Conservation (phyloP, 495 filamentous ascomycete genomes). For the Penicillium egyptiacum region DNA sequence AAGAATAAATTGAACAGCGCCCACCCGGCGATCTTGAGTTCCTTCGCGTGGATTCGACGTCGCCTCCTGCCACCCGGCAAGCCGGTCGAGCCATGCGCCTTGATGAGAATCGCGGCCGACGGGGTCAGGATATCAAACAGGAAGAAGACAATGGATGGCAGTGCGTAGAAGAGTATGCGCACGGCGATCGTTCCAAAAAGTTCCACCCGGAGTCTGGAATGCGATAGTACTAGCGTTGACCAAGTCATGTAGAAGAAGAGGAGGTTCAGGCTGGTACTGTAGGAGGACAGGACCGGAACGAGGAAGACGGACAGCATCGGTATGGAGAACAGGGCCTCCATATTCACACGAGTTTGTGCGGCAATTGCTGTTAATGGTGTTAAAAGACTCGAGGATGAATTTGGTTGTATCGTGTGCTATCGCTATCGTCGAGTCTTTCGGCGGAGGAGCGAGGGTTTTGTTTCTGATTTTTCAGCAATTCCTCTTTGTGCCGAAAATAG, state of each 20-base stretch:
- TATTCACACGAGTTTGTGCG: constrained; percentile 17
- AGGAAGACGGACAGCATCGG: constrained; percentile 68
- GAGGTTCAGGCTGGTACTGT: constrained; percentile 77
- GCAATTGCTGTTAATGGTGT: neutral
- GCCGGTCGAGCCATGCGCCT: constrained; percentile 63
- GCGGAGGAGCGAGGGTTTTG: constrained; percentile 1
- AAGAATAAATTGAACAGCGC: constrained; percentile 66
- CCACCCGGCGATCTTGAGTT: constrained; percentile 51
- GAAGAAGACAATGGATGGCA: constrained; percentile 73
- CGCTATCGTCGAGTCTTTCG: constrained; percentile 6
- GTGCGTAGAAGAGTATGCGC: constrained; percentile 69
- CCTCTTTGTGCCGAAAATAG: constrained; percentile 1
- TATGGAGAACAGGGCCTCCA: constrained; percentile 68
- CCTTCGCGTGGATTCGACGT: constrained; percentile 30
- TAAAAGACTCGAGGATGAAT: neutral
- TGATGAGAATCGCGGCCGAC: constrained; percentile 62
- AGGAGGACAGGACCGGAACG: constrained; percentile 55
- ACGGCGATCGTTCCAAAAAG: constrained; percentile 64
- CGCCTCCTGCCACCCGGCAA: constrained; percentile 59
- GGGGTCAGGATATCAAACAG: constrained; percentile 71
- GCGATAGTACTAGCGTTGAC: constrained; percentile 77
- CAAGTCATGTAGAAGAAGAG: constrained; percentile 91
- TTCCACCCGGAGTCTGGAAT: constrained; percentile 74
- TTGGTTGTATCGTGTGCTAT: neutral
- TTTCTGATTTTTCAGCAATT: neutral